phyloP scores from a whole-genome alignment of 108 stramenopile genomes.

The Discostella pseudostelligera region DNA sequence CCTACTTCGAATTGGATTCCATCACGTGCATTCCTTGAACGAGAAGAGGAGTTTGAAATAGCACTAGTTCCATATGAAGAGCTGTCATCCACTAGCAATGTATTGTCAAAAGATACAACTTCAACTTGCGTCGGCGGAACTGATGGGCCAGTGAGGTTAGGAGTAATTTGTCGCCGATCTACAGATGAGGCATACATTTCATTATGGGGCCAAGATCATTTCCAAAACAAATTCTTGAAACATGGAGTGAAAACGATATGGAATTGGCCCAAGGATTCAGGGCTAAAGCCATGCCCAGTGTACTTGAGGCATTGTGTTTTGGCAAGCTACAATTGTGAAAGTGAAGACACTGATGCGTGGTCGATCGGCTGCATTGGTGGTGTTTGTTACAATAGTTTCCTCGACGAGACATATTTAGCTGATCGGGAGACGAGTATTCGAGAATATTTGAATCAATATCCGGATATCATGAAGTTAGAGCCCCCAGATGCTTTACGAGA shows the following conservation, averaged over 20 bases:
- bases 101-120: neutral
- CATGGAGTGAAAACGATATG: slow-evolving; percentile 81
- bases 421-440: slow-evolving; percentile 74
- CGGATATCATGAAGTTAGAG: slow-evolving; percentile 46
- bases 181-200: slow-evolving; percentile 67
- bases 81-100: slow-evolving; percentile 2
- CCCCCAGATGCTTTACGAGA: slow-evolving; percentile 52
- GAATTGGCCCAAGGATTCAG: slow-evolving; percentile 67
- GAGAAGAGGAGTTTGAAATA: slow-evolving; percentile 75
- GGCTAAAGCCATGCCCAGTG: slow-evolving; percentile 74
- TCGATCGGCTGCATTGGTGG: slow-evolving; percentile 48
- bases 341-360: neutral
- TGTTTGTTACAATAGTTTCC: slow-evolving; percentile 64
- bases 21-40: slow-evolving; percentile 42
- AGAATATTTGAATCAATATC: slow-evolving; percentile 60
- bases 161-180: slow-evolving; percentile 64
- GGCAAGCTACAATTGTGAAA: slow-evolving; percentile 46
- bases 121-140: neutral
- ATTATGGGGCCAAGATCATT: slow-evolving; percentile 67
- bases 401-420: slow-evolving; percentile 78
- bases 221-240: slow-evolving; percentile 50
- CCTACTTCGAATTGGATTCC: slow-evolving; percentile 32
- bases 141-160: slow-evolving; percentile 18
- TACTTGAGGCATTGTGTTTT: slow-evolving; percentile 87
- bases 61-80: slow-evolving; percentile 48